Base-by-base conservation (phyloP, 768 basidiomycete species). In the Suillus clintonianus region DNA sequence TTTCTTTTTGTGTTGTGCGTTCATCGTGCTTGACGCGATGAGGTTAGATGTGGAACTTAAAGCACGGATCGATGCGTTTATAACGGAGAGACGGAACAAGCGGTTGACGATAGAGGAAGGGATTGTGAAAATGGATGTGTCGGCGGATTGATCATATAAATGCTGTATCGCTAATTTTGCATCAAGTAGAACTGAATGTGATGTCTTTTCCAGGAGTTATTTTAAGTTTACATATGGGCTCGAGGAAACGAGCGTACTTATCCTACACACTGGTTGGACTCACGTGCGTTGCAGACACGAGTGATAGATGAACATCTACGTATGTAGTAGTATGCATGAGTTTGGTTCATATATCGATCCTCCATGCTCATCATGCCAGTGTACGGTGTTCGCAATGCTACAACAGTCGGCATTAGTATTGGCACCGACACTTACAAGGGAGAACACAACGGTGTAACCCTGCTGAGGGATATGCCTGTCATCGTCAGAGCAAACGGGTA, bases 11-110 rank as follows among this genome's bases (percentile, higher is more conserved):
- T 54, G 10, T 41, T 5, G 24, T 43, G 22, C 34, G 22, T 22
- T 67, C 54, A 3, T 3, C 17, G 22, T 27, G 9, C 19, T 63
- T 68, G 48, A 72, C 64, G 14, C 55, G 59, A 36, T 61, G 58
- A 19, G 24, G 62, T 41, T 71, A 87, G 93, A 90, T 68, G 71
- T 77, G 0, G 92, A 91, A 67, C 77, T 96, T 62, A 92, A 91
- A 72, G 82, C 81, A 17, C 85, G 83, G 68, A 96, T 97, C 69
- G 86, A 91, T 55, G 82, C 80, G 3, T 96, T 89, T 73, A 76
- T 92, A 50, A 74, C 74, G 17, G 89, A 91, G 67, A 81, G 88
- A 62, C 80, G 83, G 63, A 75, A 70, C 27, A 83, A 80, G 65
- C 79, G 37, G 27, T 68, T 62, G 5, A 68, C 57, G 37, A 34